A percentile compares a stretch with the other conserved stretches of the same genome.
Evolutionary conservation across 257 asterid genomes (phyloP).

Genomic region (Knoxia roxburghii): DNA sequence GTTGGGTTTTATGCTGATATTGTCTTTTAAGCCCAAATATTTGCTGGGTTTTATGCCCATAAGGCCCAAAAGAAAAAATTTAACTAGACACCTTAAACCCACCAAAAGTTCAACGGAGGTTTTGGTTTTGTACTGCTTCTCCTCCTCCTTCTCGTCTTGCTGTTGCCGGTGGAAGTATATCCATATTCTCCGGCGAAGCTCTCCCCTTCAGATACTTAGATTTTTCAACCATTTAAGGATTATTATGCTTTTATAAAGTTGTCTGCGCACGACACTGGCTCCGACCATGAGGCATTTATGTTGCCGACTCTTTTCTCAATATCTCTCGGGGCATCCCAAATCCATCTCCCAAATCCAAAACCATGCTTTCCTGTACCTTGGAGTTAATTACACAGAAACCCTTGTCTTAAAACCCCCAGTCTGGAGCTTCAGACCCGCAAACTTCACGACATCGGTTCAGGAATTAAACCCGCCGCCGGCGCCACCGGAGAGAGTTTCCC

Average conservation of each 20-base stretch:
- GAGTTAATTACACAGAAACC: constrained; percentile 12
- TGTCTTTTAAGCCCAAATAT: no score
- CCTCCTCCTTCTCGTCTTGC: neutral
- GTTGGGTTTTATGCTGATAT: no score
- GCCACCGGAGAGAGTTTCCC: constrained; percentile 41
- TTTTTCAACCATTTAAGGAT: neutral
- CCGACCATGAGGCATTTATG: constrained; percentile 41
- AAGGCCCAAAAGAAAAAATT: neutral
- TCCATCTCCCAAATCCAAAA: constrained; percentile 19
- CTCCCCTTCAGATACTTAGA: neutral
- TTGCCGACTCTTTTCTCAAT: constrained; percentile 36
- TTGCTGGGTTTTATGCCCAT: no score
- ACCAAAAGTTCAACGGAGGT: neutral
- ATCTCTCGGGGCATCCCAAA: constrained; percentile 30
- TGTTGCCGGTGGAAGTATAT: neutral
- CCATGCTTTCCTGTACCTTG: neutral
- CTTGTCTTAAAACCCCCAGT: constrained; percentile 18
- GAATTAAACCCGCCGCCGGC: constrained; percentile 28
- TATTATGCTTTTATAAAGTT: constrained; percentile 16
- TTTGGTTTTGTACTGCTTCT: neutral
- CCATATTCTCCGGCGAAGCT: neutral
- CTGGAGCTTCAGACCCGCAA: constrained; percentile 26
- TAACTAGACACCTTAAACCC: constrained; percentile 8
- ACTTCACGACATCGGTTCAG: constrained; percentile 41
- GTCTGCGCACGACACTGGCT: no score